phyloP scores from a whole-genome alignment of 2,329 filamentous ascomycete species.

The Aspergillus terreus region DNA sequence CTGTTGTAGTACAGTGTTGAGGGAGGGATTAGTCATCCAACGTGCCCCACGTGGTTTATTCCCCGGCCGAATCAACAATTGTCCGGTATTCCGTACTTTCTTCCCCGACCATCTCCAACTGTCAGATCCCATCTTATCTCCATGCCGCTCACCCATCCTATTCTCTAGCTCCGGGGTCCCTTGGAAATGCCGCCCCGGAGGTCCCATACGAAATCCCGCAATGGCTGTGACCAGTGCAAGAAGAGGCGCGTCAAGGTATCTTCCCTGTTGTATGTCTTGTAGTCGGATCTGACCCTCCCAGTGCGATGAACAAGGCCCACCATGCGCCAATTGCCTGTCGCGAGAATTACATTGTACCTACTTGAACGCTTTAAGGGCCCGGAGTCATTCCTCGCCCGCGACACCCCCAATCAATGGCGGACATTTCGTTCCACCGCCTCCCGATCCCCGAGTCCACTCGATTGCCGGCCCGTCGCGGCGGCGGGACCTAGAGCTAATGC shows the following conservation, averaged over 20 bases:
- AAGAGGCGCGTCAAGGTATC: conserved; percentile 40
- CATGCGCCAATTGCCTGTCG: conserved; percentile 36
- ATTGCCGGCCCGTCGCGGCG: conserved; percentile 11
- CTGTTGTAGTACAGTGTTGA: too few relatives aligned
- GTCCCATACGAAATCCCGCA: conserved; percentile 41
- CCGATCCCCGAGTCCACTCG: background rate
- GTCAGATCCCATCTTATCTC: background rate
- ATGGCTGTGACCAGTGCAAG: conserved; percentile 42
- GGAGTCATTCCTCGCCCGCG: conserved; percentile 6
- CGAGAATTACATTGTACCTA: conserved; percentile 33
- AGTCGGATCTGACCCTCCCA: conserved; percentile 16
- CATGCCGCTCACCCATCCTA: background rate
- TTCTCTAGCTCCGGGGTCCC: background rate
- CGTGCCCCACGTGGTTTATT: conserved; percentile 4
- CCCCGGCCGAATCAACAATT: background rate
- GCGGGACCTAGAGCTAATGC: conserved; percentile 50
- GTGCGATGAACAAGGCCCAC: conserved; percentile 40
- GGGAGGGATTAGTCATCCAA: background rate
- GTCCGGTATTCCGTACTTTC: background rate
- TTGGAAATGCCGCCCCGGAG: conserved; percentile 34
- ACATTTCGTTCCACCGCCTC: background rate
- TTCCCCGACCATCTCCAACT: background rate
- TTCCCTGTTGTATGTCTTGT: background rate
- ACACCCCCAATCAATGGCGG: conserved; percentile 6
- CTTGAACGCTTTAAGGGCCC: conserved; percentile 17